Evolutionary conservation across 2,329 filamentous ascomycete species (phyloP).

Genomic region (Arthrocladium fulminans): DNA sequence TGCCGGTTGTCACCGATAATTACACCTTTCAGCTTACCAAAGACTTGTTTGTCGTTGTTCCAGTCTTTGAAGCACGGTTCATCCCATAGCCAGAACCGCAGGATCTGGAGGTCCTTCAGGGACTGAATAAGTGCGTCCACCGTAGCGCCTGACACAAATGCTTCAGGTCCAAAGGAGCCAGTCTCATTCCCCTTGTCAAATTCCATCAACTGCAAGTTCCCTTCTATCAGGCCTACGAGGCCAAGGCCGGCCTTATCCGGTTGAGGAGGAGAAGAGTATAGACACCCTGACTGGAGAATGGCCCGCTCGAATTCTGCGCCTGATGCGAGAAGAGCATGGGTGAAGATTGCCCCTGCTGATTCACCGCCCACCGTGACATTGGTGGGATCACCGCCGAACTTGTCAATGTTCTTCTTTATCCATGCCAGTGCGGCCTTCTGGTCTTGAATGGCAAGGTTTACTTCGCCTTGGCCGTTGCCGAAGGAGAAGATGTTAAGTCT

Average conservation of each 20-base stretch:
- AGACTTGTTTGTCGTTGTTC: background rate
- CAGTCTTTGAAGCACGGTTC: slow-evolving; percentile 4
- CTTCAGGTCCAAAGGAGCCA: background rate
- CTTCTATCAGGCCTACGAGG: background rate
- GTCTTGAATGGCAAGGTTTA: slow-evolving; percentile 38
- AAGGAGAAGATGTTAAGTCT: slow-evolving; percentile 38
- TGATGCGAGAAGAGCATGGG: background rate
- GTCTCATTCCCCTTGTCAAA: slow-evolving; percentile 2
- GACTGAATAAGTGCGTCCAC: background rate
- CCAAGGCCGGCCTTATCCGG: background rate
- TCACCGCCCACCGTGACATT: slow-evolving; percentile 4
- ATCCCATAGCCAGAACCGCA: slow-evolving; percentile 6
- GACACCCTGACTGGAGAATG: background rate
- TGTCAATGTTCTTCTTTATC: slow-evolving; percentile 31
- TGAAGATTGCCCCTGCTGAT: background rate
- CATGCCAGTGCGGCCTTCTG: slow-evolving; percentile 30
- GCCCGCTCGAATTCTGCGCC: background rate
- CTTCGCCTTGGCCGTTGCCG: slow-evolving; percentile 35
- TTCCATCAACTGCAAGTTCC: slow-evolving; percentile 4
- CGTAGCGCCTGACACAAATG: background rate
- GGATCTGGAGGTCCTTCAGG: slow-evolving; percentile 1
- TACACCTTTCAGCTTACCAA: slow-evolving; percentile 5
- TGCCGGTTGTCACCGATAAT: background rate
- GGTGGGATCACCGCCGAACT: slow-evolving; percentile 33
- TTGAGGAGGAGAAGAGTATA: slow-evolving; percentile 3